Evolutionary conservation across 2,329 filamentous ascomycete species (phyloP).

Genomic region (Anthostomella pinea): DNA sequence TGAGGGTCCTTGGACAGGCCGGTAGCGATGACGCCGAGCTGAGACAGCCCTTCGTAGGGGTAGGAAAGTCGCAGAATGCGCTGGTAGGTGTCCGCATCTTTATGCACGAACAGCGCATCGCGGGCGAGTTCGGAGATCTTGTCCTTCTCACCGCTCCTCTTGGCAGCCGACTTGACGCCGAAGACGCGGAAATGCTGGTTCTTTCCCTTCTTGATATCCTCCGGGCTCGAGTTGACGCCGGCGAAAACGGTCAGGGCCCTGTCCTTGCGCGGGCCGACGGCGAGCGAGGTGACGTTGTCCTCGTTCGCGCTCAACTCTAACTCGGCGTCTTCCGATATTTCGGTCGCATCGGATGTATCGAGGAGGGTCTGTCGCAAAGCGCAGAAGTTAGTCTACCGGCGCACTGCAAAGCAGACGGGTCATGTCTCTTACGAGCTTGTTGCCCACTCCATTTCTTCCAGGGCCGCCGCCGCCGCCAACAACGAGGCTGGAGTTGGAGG

Average conservation of each 20-base stretch:
- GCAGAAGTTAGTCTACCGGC: constrained; percentile 16
- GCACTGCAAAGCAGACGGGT: no score
- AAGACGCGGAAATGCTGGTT: constrained; percentile 85
- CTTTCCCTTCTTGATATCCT: constrained; percentile 68
- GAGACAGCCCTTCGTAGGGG: constrained; percentile 49
- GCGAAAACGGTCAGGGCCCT: constrained; percentile 62
- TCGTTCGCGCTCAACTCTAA: constrained; percentile 78
- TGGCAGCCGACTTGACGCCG: constrained; percentile 47
- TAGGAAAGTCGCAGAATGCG: constrained; percentile 54
- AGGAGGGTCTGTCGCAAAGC: constrained; percentile 59
- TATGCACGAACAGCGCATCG: constrained; percentile 50
- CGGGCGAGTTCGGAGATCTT: constrained; percentile 52
- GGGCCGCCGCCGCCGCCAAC: constrained; percentile 87
- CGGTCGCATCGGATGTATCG: constrained; percentile 63
- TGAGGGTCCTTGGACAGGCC: constrained; percentile 73
- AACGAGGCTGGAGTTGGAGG: constrained; percentile 72
- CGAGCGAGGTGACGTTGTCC: constrained; percentile 84
- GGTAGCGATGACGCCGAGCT: constrained; percentile 76
- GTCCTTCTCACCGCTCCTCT: constrained; percentile 36
- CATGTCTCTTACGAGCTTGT: constrained; percentile 69
- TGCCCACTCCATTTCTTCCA: constrained; percentile 75
- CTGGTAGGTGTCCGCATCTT: constrained; percentile 56
- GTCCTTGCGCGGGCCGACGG: constrained; percentile 59
- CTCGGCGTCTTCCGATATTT: constrained; percentile 65
- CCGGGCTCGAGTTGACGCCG: constrained; percentile 78